These are phyloP conservation scores for Starmerella vitae DNA, from an alignment of 805 yeast genomes.

Conservation along the genomic window DNA sequence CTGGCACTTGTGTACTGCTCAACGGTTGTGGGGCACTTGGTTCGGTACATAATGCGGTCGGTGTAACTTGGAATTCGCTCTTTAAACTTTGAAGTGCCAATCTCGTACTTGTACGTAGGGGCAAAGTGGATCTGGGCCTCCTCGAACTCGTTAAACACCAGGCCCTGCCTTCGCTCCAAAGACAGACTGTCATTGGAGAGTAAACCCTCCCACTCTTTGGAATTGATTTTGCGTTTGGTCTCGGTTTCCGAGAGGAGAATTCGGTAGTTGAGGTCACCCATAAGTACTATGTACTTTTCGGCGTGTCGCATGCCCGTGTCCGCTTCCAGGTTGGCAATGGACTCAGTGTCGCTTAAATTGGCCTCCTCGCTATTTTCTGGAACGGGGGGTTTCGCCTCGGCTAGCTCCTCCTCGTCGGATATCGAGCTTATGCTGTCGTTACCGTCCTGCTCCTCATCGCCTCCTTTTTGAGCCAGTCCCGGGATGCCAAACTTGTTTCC, in stretches of 20 bases:
- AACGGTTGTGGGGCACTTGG: conserved; percentile 15
- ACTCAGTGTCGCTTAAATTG: background rate
- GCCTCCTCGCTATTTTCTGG: background rate
- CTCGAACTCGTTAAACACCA: conserved; percentile 33
- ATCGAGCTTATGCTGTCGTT: conserved; percentile 10
- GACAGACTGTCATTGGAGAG: conserved; percentile 35
- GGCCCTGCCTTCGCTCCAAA: conserved; percentile 26
- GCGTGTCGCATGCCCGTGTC: background rate
- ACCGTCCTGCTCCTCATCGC: background rate
- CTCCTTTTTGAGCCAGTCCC: conserved; percentile 15
- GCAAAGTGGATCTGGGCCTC: conserved; percentile 38
- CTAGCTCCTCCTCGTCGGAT: conserved; percentile 4
- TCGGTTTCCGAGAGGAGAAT: conserved; percentile 32
- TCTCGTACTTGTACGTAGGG: conserved; percentile 41
- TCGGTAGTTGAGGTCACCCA: conserved; percentile 48
- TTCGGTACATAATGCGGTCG: conserved; percentile 39
- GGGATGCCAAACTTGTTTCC: conserved; percentile 23
- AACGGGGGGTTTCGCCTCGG: no score
- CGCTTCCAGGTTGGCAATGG: background rate
- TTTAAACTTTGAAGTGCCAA: conserved; percentile 20
- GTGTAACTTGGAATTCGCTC: conserved; percentile 45
- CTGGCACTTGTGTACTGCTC: conserved; percentile 19
- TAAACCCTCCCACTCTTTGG: conserved; percentile 28
- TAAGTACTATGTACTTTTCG: conserved; percentile 25
- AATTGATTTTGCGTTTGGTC: conserved; percentile 24